Base-by-base conservation (phyloP, 106 monocot genomes). In the Allium sativum region DNA sequence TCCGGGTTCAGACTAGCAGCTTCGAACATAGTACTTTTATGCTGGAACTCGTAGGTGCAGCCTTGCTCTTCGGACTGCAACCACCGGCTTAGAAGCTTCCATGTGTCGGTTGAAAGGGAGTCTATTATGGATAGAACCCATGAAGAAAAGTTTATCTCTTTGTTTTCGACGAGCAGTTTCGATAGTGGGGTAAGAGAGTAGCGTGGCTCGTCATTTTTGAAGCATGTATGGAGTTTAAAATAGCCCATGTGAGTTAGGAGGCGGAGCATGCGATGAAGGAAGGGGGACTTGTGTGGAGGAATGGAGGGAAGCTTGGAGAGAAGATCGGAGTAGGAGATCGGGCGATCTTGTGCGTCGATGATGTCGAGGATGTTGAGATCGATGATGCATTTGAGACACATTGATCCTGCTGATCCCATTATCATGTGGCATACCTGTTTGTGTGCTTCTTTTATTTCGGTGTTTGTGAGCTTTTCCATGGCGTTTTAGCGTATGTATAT, bases 361-460 rank as follows among this genome's bases (percentile, higher is more conserved):
- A 18, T 19, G 55, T 55, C 55, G 14, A 55, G n/a, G 55, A 55
- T 15, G 14, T 18, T 19, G 18, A 55, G 55, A 15, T 55, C 17
- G 55, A 55, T 9, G 55, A 19, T 19, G 55, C 55, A 55, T 55
- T 55, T 55, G 14, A 55, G 55, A 16, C 18, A 55, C 55, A 55
- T 55, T 15, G 55, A 19, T 18, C 1, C 55, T 19, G 19, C 9
- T 0, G 19, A 9, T 15, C 55, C 55, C 17, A 17, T 55, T 9
- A 55, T 9, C 9, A 17, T 15, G 19, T 55, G 55, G 18, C 8
- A 55, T 9, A 55, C 8, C 8, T 55, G 55, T 17, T 15, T 8
- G 9, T 55, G 55, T 15, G 55, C 55, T 55, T 55, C 55, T 31
- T 31, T 31, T 2, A 31, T 31, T 31, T 31, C 31, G 31, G 31